phyloP scores from a whole-genome alignment of 495 filamentous ascomycete genomes.

The Aspergillus mulundensis region DNA sequence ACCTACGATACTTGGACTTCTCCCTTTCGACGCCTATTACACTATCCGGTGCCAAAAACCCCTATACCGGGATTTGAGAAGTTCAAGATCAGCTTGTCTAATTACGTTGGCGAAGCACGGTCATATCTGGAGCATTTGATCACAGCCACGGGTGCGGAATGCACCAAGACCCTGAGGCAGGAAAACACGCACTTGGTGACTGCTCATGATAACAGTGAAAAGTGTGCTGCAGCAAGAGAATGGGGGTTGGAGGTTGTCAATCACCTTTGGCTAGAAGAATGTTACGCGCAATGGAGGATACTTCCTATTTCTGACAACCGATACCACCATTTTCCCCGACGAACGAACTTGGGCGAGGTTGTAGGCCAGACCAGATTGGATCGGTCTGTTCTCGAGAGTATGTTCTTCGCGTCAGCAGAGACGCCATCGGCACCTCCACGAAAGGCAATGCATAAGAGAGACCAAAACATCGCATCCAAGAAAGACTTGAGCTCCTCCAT shows the following conservation, averaged over 20 bases:
- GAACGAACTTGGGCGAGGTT: conserved; percentile 90
- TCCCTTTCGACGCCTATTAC: conserved; percentile 72
- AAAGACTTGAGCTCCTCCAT: conserved; percentile 16
- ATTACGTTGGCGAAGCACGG: conserved; percentile 92
- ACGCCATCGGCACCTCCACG: conserved; percentile 17
- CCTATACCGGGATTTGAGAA: conserved; percentile 76
- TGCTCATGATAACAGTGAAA: conserved; percentile 81
- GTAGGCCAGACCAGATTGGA: conserved; percentile 80
- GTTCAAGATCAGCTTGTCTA: conserved; percentile 80
- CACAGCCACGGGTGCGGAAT: conserved; percentile 73
- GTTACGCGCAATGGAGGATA: conserved; percentile 80
- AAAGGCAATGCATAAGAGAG: conserved; percentile 35
- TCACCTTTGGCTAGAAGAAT: conserved; percentile 96
- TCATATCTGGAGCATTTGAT: conserved; percentile 92
- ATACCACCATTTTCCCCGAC: conserved; percentile 76
- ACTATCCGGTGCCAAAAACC: conserved; percentile 75
- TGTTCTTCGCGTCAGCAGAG: conserved; percentile 48
- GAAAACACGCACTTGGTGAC: conserved; percentile 96
- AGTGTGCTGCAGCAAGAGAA: conserved; percentile 83
- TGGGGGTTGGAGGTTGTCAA: conserved; percentile 91
- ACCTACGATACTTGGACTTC: conserved; percentile 83
- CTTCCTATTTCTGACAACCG: conserved; percentile 61
- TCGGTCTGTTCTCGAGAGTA: conserved; percentile 46
- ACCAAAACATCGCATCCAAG: conserved; percentile 26
- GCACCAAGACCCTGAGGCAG: conserved; percentile 86